These are phyloP conservation scores for Xylaria cubensis DNA, from an alignment of 495 filamentous ascomycete genomes.

Conservation along the genomic window DNA sequence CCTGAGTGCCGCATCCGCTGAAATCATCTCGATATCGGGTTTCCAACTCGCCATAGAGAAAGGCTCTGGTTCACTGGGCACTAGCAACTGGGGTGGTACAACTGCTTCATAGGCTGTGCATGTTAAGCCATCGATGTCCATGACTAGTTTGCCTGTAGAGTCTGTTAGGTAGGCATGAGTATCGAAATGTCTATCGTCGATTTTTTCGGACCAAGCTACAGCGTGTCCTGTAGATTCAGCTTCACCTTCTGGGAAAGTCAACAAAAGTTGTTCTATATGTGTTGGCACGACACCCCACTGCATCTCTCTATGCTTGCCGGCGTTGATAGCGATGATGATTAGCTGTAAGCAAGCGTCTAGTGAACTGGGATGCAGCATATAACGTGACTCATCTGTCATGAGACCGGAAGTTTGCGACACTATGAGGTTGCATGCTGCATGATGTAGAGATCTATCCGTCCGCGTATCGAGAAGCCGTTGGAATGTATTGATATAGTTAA, in stretches of 20 bases:
- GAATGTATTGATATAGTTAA: conserved; percentile 2
- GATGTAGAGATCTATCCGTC: conserved; percentile 3
- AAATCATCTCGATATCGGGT: conserved; percentile 25
- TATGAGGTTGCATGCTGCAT: neutral
- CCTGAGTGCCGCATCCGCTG: conserved; percentile 4
- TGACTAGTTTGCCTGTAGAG: conserved; percentile 19
- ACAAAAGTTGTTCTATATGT: conserved; percentile 14
- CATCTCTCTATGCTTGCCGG: conserved; percentile 3
- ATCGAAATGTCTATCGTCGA: conserved; percentile 26
- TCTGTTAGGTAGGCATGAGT: conserved; percentile 27
- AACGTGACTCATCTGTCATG: conserved; percentile 5
- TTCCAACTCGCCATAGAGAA: conserved; percentile 24
- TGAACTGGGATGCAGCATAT: conserved; percentile 1
- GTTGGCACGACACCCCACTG: conserved; percentile 6
- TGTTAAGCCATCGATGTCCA: conserved; percentile 29
- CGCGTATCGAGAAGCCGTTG: conserved; percentile 3
- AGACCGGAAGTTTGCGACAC: neutral
- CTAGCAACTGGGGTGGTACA: conserved; percentile 24
- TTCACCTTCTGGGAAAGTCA: neutral
- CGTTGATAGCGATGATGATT: neutral
- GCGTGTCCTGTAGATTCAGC: neutral
- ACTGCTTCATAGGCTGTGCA: conserved; percentile 32
- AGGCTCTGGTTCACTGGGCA: conserved; percentile 5
- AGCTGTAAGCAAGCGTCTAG: conserved; percentile 10
- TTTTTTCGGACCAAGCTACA: conserved; percentile 24